Evolutionary conservation across 1,284 basidiomycete genomes (phyloP).

Genomic region (Chiua sp.): DNA sequence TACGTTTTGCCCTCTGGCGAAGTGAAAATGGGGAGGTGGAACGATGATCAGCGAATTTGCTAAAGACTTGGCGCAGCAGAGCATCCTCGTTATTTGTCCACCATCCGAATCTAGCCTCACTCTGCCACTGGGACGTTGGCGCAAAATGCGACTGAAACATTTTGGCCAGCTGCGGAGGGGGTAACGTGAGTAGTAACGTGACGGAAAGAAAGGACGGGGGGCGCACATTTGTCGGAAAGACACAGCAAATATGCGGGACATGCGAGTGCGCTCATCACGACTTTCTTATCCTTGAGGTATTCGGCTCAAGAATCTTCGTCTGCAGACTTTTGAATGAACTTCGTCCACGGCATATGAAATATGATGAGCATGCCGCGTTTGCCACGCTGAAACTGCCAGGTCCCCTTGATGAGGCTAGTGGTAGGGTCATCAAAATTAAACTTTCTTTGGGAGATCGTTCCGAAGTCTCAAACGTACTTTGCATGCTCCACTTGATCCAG

Average conservation of each 20-base stretch:
- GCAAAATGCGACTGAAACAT: slow-evolving; percentile 5
- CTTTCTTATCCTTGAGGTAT: slow-evolving; percentile 7
- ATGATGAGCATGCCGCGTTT: slow-evolving; percentile 21
- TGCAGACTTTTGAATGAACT: slow-evolving; percentile 9
- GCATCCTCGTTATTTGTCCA: slow-evolving; percentile 11
- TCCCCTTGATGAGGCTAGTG: slow-evolving; percentile 8
- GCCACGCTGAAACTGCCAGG: slow-evolving; percentile 20
- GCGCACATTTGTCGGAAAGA: slow-evolving; percentile 20
- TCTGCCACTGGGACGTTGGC: not conserved
- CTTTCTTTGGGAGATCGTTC: not conserved
- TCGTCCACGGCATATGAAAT: slow-evolving; percentile 8
- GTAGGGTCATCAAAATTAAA: not conserved
- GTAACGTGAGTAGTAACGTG: not conserved
- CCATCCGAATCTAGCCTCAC: slow-evolving; percentile 10
- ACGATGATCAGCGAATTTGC: not conserved
- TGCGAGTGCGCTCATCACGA: slow-evolving; percentile 15
- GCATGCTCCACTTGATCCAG: slow-evolving; percentile 58
- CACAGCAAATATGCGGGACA: slow-evolving; percentile 27
- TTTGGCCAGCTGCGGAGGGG: slow-evolving; percentile 10
- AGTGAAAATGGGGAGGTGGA: slow-evolving; percentile 20
- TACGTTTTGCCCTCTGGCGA: not conserved
- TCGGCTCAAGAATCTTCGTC: slow-evolving; percentile 2
- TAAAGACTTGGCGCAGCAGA: slow-evolving; percentile 15
- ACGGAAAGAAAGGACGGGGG: not conserved
- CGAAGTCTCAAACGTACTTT: slow-evolving; percentile 56